Base-by-base conservation (phyloP, 192 early-diverging fungal genomes). In the Obelidium mucronatum region DNA sequence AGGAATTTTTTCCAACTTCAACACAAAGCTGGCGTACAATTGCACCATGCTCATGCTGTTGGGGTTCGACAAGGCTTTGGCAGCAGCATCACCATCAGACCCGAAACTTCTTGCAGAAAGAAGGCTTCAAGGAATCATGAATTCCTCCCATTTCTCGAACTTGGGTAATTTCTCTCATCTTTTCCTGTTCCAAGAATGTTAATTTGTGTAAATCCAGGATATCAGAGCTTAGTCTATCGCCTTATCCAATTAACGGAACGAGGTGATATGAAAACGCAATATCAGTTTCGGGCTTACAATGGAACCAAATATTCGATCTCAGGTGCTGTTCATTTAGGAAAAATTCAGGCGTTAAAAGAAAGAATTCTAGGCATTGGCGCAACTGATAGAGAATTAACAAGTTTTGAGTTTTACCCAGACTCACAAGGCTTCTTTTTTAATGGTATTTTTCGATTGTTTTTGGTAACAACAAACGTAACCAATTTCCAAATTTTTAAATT, bases 41-140 rank as follows among this genome's bases (percentile, higher is more conserved):
- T 65, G 63, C 35, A 39, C 63, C 15, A 65, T 65, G 63, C 24
- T 65, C 33, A 37, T 65, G 26, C 63, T 65, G 11, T 26, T 65
- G 2, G 63, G 63, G 11, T 36, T 65, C 26, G 63, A 65, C 26
- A 34, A 65, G 17, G 19, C 39, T 15, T 19, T 65, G 2, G 39
- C 31, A 35, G 8, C 15, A 17, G 35, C 19, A 24, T 37, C 15
- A 8, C 24, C 24, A 24, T 22, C 1, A 24, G 39, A 24, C 11
- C 59, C 59, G 24, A 31, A 61, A 61, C 24, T 65, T 24, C 17
- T 65, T 22, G 63, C 63, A 36, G 8, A 8, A 65, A 8, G 63
- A 24, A 15, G 35, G 26, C 35, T 65, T 8, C 63, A 65, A 39
- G n/a, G 2, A 36, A 19, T 19, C 26, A 65, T 65, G 63, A 65